These are phyloP conservation scores for Hypoxylon sp. DNA, from an alignment of 2,329 filamentous ascomycete species.

Conservation along the genomic window DNA sequence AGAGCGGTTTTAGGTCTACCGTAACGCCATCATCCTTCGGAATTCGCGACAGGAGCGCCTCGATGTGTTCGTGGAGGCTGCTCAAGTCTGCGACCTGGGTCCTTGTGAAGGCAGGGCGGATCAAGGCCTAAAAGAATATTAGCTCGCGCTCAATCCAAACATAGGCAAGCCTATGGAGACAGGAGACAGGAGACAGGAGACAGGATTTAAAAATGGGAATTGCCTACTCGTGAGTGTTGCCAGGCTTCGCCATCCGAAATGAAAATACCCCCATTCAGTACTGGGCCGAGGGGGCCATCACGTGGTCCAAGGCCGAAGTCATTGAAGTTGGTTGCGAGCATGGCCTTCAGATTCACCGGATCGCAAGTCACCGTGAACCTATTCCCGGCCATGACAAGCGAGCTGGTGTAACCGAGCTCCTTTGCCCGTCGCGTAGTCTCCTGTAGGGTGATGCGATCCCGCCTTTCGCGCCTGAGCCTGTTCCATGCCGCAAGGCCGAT, in stretches of 20 bases:
- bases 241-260: slow-evolving; percentile 21
- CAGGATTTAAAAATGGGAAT: background rate
- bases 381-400: slow-evolving; percentile 18
- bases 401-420: slow-evolving; percentile 20
- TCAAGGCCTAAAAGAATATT: slow-evolving; percentile 4
- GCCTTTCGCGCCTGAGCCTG: slow-evolving; percentile 17
- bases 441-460: slow-evolving; percentile 8
- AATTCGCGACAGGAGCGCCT: slow-evolving; percentile 6
- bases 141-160: background rate
- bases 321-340: slow-evolving; percentile 19
- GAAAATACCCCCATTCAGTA: slow-evolving; percentile 21
- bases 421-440: slow-evolving; percentile 15
- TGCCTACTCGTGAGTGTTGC: slow-evolving; percentile 16
- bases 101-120: slow-evolving; percentile 18
- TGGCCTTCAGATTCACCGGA: slow-evolving; percentile 12
- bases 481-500: slow-evolving; percentile 7
- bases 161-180: background rate
- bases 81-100: slow-evolving; percentile 16
- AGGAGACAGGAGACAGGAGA: background rate
- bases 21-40: slow-evolving; percentile 6
- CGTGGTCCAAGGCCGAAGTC: slow-evolving; percentile 13
- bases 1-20: slow-evolving; percentile 9
- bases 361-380: slow-evolving; percentile 15
- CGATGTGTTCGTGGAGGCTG: slow-evolving; percentile 3
- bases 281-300: slow-evolving; percentile 15